These are phyloP conservation scores for Lichenothelia convexa DNA, from an alignment of 495 filamentous ascomycete species.

Conservation along the genomic window DNA sequence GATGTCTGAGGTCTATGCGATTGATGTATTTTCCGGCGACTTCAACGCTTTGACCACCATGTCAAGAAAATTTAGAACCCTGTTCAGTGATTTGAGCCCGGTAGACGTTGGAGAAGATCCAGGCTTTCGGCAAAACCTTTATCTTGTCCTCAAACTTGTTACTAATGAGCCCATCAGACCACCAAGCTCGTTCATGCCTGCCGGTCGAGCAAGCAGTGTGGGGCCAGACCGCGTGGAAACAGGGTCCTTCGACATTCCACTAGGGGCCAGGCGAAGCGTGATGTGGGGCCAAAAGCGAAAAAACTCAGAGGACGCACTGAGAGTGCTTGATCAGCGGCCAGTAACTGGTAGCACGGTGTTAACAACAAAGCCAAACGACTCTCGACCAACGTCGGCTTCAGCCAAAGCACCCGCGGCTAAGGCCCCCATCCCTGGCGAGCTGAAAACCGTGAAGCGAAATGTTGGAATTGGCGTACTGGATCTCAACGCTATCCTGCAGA, in stretches of 20 bases:
- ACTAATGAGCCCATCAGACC: slow-evolving; percentile 29
- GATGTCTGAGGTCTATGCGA: slow-evolving; percentile 63
- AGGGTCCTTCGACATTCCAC: too few relatives aligned
- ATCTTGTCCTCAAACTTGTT: slow-evolving; percentile 67
- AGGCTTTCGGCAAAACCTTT: slow-evolving; percentile 47
- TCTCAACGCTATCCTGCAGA: slow-evolving; percentile 56
- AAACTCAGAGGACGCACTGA: slow-evolving; percentile 14
- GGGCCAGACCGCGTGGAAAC: not conserved
- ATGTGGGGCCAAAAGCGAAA: slow-evolving; percentile 50
- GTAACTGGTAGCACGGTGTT: slow-evolving; percentile 3
- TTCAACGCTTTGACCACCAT: slow-evolving; percentile 7
- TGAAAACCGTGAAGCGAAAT: slow-evolving; percentile 37
- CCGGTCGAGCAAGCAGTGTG: not conserved
- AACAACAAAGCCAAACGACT: slow-evolving; percentile 14
- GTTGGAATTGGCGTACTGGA: slow-evolving; percentile 72
- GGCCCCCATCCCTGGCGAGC: slow-evolving; percentile 19
- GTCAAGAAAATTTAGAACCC: slow-evolving; percentile 51
- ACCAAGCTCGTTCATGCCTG: not conserved
- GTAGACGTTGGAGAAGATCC: slow-evolving; percentile 68
- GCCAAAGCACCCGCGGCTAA: too few relatives aligned
- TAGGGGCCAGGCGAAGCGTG: slow-evolving; percentile 53
- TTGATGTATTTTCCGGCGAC: slow-evolving; percentile 61
- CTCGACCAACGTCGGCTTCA: too few relatives aligned
- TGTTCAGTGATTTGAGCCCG: slow-evolving; percentile 71
- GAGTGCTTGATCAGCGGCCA: slow-evolving; percentile 22